Base-by-base conservation (phyloP, 2,329 filamentous ascomycete genomes). In the Tolypocladium inflatum region DNA sequence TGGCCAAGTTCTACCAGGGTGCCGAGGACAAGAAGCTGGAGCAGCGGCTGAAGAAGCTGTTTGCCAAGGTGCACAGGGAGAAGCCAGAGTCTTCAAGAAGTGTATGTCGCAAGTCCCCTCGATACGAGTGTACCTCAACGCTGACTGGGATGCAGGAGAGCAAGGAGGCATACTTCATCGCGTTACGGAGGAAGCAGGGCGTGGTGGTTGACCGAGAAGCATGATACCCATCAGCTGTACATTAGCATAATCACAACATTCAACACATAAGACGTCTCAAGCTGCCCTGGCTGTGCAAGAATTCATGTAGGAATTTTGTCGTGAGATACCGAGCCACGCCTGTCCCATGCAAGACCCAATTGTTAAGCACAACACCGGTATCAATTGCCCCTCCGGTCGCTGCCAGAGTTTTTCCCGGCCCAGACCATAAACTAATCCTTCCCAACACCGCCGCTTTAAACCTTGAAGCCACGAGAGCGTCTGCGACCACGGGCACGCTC, bases 401-500 rank as follows among this genome's bases (percentile, higher is more conserved):
- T 48, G 54, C 55, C 58, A 50, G 54, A 7, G 52, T n/a, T 26
- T 52, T 42, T 45, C 35, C 41, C 55, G 38, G 57, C 23, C 56
- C 56, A 48, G 39, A 41, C 56, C 60, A 60, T 52, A 35, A 37
- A 9, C n/a, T 52, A 55, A 35, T 55, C 58, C 63, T 64, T 64
- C 63, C 61, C 58, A 59, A 63, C 59, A 37, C 60, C 58, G 64
- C 61, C 64, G 66, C 77, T 76, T 90, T 96, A 99, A 77, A 99
- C 94, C 91, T 99, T 99, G 92, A 99, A 99, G 86, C 95, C 94
- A 74, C 90, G 87, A 73, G 92, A 97, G 78, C 91, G 85, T 88
- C 94, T 95, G 81, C 94, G 92, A 80, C 94, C 95, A 94, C 94
- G 92, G 74, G 92, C 94, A 74, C 87, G 86, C 88, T 99, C 95